These are phyloP conservation scores for Pythium dissotocum DNA, from an alignment of 352 stramenopile genomes.

Conservation along the genomic window DNA sequence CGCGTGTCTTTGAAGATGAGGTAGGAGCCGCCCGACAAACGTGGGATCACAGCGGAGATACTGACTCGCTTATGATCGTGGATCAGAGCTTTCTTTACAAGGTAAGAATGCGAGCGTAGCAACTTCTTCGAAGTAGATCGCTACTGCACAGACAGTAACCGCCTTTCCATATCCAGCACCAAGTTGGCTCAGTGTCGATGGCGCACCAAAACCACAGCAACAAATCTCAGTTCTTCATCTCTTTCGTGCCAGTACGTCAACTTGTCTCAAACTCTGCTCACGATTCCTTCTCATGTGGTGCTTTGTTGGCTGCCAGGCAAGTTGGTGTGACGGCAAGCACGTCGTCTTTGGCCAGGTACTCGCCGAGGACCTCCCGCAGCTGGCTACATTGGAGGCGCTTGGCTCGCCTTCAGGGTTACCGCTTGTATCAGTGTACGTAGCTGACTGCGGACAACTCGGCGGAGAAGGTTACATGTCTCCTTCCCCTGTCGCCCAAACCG, in stretches of 20 bases:
- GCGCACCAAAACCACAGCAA: slow-evolving; percentile 97
- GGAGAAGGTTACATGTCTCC: slow-evolving; percentile 43
- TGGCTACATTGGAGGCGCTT: slow-evolving; percentile 44
- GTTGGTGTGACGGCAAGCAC: slow-evolving; percentile 97
- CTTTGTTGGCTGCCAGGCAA: slow-evolving; percentile 32
- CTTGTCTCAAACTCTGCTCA: neutral
- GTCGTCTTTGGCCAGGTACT: slow-evolving; percentile 98
- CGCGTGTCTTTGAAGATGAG: slow-evolving; percentile 96
- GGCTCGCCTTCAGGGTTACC: slow-evolving; percentile 56
- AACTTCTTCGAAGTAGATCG: neutral
- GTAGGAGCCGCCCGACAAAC: slow-evolving; percentile 22
- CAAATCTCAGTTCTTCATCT: slow-evolving; percentile 99
- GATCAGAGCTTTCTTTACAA: slow-evolving; percentile 88
- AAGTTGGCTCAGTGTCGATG: slow-evolving; percentile 95
- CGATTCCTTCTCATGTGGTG: too few relatives aligned
- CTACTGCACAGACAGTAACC: neutral
- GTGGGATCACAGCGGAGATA: too few relatives aligned
- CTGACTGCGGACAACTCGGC: slow-evolving; percentile 56
- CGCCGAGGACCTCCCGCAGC: slow-evolving; percentile 55
- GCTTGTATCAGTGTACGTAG: slow-evolving; percentile 48
- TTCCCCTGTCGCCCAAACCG: neutral
- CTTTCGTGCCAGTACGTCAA: slow-evolving; percentile 59
- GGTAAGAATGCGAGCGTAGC: slow-evolving; percentile 21
- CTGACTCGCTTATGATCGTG: neutral
- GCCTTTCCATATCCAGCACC: slow-evolving; percentile 53